These are phyloP conservation scores for Alternaria alternata DNA, from an alignment of 2,329 filamentous ascomycete species.

Conservation along the genomic window DNA sequence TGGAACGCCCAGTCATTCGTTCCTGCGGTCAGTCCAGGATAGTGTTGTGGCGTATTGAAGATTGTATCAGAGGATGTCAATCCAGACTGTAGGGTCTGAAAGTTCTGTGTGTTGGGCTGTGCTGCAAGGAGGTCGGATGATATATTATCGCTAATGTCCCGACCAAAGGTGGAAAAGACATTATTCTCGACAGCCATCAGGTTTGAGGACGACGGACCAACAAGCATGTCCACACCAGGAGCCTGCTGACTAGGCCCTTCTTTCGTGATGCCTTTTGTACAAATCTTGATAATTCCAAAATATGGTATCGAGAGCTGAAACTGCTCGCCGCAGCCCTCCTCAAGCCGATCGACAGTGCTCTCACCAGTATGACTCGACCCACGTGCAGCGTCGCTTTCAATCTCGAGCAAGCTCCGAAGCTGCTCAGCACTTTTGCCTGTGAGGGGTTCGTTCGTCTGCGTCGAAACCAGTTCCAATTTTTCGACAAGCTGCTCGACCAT, in stretches of 20 bases:
- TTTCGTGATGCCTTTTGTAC: conserved; percentile 23
- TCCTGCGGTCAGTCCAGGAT: conserved; percentile 18
- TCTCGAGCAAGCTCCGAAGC: conserved; percentile 23
- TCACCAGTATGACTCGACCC: conserved; percentile 2
- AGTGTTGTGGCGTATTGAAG: not conserved
- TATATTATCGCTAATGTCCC: not conserved
- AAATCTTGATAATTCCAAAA: conserved; percentile 45
- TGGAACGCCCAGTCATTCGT: conserved; percentile 32
- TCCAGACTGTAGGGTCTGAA: not conserved
- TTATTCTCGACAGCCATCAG: not conserved
- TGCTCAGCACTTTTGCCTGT: conserved; percentile 19
- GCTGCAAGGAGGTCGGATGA: not conserved
- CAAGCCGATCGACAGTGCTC: not conserved
- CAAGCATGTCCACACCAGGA: not conserved
- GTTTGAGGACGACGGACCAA: not conserved
- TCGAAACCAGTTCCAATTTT: conserved; percentile 14
- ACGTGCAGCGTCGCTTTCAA: conserved; percentile 23
- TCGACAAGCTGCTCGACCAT: conserved; percentile 25
- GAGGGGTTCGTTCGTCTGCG: conserved; percentile 18
- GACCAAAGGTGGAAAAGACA: not conserved
- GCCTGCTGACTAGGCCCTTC: not conserved
- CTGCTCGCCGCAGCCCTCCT: conserved; percentile 6
- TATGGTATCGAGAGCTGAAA: conserved; percentile 34
- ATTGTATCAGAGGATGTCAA: not conserved
- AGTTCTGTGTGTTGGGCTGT: not conserved